Conservation (phyloP, 208 protist species). For the Trypanosomatidae sp. region DNA sequence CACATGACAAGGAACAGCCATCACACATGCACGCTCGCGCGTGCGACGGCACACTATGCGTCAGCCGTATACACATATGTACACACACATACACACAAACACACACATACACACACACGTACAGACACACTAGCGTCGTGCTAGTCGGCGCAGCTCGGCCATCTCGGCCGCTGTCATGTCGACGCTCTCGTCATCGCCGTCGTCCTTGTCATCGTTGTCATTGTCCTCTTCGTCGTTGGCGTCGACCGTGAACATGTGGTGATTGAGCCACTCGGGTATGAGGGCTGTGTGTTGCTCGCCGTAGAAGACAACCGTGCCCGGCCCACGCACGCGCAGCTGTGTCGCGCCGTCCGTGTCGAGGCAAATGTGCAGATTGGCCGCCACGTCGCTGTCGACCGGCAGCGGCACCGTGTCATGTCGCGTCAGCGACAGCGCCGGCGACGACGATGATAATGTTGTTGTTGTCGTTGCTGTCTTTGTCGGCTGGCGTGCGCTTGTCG, state of each 20-base stretch:
- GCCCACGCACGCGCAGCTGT: slow-evolving; percentile 49
- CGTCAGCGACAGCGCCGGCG: background rate
- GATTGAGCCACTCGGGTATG: slow-evolving; percentile 43
- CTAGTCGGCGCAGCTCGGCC: background rate
- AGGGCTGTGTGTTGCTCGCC: slow-evolving; percentile 48
- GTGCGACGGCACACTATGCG: no score
- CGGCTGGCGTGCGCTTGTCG: background rate
- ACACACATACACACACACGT: no score
- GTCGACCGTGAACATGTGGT: slow-evolving; percentile 25
- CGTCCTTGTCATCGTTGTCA: slow-evolving; percentile 16
- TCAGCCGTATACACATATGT: no score
- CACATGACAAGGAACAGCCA: no score
- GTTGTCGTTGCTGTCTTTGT: slow-evolving; percentile 1
- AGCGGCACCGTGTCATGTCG: background rate
- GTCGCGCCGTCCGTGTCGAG: slow-evolving; percentile 66
- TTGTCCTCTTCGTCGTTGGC: slow-evolving; percentile 28
- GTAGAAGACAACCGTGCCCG: slow-evolving; percentile 51
- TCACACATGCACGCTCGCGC: no score
- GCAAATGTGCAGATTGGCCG: slow-evolving; percentile 26
- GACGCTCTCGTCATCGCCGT: slow-evolving; percentile 12
- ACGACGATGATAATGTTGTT: background rate
- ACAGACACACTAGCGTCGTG: no score
- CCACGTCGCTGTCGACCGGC: slow-evolving; percentile 22
- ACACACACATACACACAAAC: no score
- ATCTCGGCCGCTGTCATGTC: slow-evolving; percentile 23